phyloP scores from a whole-genome alignment of 2,329 filamentous ascomycete species.

The Trichoderma lentiforme region DNA sequence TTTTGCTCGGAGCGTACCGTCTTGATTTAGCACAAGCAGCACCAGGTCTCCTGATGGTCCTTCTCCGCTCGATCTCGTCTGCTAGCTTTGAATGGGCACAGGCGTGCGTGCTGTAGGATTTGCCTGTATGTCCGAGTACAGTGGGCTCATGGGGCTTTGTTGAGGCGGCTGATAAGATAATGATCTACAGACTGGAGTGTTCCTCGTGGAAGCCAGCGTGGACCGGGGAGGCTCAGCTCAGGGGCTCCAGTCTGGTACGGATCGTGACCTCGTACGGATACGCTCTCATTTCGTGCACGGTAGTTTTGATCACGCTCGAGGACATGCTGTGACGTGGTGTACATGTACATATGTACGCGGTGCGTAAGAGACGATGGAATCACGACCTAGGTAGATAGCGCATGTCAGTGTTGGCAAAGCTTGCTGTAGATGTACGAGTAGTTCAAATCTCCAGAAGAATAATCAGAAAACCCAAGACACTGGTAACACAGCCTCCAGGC shows the following conservation, averaged over 20 bases:
- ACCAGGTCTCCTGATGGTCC: background rate
- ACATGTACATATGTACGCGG: background rate
- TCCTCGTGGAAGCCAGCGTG: constrained; percentile 1
- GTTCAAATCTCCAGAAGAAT: background rate
- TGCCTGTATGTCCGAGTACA: background rate
- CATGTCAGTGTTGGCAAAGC: background rate
- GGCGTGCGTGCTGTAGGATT: background rate
- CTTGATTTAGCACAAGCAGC: background rate
- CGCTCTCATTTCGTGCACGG: constrained; percentile 6
- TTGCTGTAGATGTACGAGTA: background rate
- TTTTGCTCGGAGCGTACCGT: constrained; percentile 4
- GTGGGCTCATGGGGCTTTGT: background rate
- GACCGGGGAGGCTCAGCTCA: constrained; percentile 13
- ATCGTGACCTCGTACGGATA: constrained; percentile 2
- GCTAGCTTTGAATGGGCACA: background rate
- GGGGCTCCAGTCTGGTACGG: constrained; percentile 2
- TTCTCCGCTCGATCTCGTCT: constrained; percentile 6
- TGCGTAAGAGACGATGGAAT: background rate
- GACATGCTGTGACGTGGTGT: constrained; percentile 9
- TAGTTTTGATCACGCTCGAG: constrained; percentile 16
- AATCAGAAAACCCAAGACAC: background rate
- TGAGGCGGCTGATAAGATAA: constrained; percentile 11
- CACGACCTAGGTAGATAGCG: background rate
- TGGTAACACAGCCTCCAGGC: background rate
- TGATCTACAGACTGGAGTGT: constrained; percentile 7